Conservation (phyloP, 1,139 yeast species). For the Ogataea hybrid region DNA sequence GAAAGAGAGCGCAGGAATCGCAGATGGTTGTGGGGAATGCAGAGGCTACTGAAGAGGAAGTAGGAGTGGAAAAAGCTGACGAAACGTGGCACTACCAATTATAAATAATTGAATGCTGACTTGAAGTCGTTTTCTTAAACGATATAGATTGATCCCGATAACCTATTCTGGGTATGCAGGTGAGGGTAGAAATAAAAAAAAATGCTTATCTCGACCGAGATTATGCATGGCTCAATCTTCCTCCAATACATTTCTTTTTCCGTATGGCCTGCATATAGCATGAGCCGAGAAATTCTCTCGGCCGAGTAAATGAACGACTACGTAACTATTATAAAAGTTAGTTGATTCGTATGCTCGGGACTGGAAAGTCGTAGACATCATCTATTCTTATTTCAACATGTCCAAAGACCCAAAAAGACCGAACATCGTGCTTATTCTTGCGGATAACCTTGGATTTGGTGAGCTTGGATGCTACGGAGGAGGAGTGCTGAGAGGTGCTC, state of each 20-base stretch:
- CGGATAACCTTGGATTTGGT: slow-evolving; percentile 1
- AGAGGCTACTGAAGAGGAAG: slow-evolving; percentile 1
- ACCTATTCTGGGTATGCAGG: slow-evolving; percentile 1
- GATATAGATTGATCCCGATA: slow-evolving; percentile 1
- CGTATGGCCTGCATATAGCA: slow-evolving; percentile 1
- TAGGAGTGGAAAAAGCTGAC: slow-evolving; percentile 1
- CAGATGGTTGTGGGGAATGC: slow-evolving; percentile 2
- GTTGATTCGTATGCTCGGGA: slow-evolving; percentile 1
- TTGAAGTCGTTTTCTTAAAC: slow-evolving; percentile 1
- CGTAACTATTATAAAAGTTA: slow-evolving; percentile 1
- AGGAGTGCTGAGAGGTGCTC: slow-evolving; percentile 1
- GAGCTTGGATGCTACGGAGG: slow-evolving; percentile 2
- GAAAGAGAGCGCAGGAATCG: slow-evolving; percentile 2
- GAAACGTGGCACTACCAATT: slow-evolving; percentile 1
- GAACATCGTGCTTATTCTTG: slow-evolving; percentile 1
- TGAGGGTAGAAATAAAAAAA: slow-evolving; percentile 1
- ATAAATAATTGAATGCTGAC: slow-evolving; percentile 1
- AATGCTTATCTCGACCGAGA: slow-evolving; percentile 1
- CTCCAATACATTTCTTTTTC: slow-evolving; percentile 1
- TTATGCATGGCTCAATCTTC: slow-evolving; percentile 1
- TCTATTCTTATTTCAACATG: slow-evolving; percentile 1
- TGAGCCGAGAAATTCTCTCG: slow-evolving; percentile 1
- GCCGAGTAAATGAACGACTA: slow-evolving; percentile 1
- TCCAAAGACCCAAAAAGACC: slow-evolving; percentile 1
- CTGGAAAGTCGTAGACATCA: slow-evolving; percentile 1